Conservation (phyloP, 306 rosid species). For the Purshia tridentata region DNA sequence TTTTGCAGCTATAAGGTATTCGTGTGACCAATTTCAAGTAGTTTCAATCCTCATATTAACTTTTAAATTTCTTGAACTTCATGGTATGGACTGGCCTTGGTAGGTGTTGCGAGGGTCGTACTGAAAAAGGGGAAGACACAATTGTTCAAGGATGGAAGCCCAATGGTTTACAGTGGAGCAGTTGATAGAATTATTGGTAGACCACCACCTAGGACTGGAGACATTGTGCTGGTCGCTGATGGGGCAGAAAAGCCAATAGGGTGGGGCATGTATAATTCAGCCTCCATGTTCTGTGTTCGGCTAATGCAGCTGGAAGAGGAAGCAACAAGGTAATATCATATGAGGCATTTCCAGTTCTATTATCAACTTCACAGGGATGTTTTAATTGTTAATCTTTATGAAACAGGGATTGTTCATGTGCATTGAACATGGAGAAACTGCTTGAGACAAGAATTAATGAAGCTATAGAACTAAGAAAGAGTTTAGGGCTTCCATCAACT, state of each 20-base stretch:
- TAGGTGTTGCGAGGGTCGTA: constrained; percentile 86
- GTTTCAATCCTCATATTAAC: neutral
- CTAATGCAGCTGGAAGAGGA: constrained; percentile 91
- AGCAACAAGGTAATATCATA: constrained; percentile 52
- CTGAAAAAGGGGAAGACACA: constrained; percentile 92
- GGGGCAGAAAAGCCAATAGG: constrained; percentile 84
- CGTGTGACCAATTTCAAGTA: neutral
- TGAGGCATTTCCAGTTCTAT: constrained; percentile 12
- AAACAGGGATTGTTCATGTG: constrained; percentile 57
- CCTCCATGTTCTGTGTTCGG: constrained; percentile 86
- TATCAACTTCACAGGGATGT: constrained; percentile 16
- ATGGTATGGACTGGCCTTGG: constrained; percentile 31
- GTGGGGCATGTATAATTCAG: constrained; percentile 93
- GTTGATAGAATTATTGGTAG: constrained; percentile 86
- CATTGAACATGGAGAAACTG: constrained; percentile 70
- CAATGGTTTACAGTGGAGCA: constrained; percentile 97
- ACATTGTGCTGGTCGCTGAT: constrained; percentile 78
- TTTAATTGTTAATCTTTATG: constrained; percentile 23
- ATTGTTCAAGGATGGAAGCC: constrained; percentile 93
- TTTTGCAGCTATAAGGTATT: neutral
- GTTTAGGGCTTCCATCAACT: constrained; percentile 79
- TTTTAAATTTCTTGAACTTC: constrained; percentile 31
- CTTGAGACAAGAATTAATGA: constrained; percentile 62
- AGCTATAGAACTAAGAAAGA: constrained; percentile 64
- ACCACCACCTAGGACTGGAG: constrained; percentile 93